These are phyloP conservation scores for Magnolia kwangsiensis DNA, from an alignment of 164 flowering plant genomes.

Conservation along the genomic window DNA sequence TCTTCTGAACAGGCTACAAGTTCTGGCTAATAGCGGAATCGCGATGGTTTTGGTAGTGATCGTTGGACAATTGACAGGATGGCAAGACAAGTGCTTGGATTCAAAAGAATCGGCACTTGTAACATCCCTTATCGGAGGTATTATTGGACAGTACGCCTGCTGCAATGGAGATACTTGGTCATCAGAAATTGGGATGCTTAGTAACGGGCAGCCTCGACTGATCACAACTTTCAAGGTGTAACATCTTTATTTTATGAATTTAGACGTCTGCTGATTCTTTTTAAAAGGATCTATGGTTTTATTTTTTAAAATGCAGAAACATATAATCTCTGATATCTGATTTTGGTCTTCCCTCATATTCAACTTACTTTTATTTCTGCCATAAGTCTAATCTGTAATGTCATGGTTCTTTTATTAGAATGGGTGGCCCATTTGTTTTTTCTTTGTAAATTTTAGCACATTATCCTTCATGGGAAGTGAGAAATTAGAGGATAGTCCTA, in stretches of 20 bases:
- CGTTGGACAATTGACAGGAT: constrained; percentile 46
- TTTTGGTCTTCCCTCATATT: too few species aligned
- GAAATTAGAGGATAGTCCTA: too few species aligned
- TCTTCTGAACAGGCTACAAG: constrained; percentile 65
- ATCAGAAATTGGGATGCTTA: constrained; percentile 90
- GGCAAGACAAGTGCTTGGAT: constrained; percentile 71
- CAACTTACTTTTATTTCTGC: not conserved
- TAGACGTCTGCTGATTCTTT: not conserved
- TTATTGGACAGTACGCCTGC: constrained; percentile 92
- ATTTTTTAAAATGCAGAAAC: not conserved
- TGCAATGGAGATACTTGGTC: constrained; percentile 99
- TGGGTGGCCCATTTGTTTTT: not conserved
- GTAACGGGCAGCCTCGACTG: constrained; percentile 75
- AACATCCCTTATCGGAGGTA: constrained; percentile 73
- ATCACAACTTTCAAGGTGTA: constrained; percentile 89
- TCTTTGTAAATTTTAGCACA: too few species aligned
- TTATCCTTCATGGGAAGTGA: too few species aligned
- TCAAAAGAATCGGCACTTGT: constrained; percentile 54
- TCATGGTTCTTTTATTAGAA: not conserved
- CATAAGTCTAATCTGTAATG: not conserved
- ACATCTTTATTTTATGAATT: not conserved
- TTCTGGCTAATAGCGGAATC: constrained; percentile 75
- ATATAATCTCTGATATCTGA: too few species aligned
- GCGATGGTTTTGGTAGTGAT: constrained; percentile 52
- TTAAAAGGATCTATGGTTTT: not conserved